Evolutionary conservation across 2,329 filamentous ascomycete species (phyloP).

Genomic region (Simplicillium sp.): DNA sequence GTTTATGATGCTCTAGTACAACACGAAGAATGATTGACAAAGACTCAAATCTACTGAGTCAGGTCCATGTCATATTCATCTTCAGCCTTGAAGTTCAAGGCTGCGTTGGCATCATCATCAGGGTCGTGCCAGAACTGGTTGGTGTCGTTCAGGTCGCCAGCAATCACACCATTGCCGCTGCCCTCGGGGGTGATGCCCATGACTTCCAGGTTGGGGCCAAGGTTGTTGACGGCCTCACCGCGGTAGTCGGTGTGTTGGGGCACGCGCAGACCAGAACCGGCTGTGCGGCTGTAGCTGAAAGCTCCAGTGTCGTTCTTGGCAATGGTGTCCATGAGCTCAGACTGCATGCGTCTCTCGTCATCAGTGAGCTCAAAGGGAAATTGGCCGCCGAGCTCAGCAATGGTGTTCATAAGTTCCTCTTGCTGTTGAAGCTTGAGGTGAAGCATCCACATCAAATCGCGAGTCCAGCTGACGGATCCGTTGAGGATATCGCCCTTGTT

Average conservation of each 20-base stretch:
- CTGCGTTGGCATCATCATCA: constrained; percentile 60
- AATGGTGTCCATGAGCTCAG: constrained; percentile 80
- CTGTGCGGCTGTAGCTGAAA: constrained; percentile 77
- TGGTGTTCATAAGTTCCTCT: constrained; percentile 70
- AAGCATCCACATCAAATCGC: constrained; percentile 95
- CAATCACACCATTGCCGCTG: constrained; percentile 17
- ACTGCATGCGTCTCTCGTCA: constrained; percentile 92
- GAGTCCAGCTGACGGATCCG: constrained; percentile 91
- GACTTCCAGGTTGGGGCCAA: constrained; percentile 23
- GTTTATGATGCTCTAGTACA: constrained; percentile 1
- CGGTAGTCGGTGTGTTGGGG: constrained; percentile 89
- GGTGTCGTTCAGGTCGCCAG: constrained; percentile 37
- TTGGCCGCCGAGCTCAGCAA: constrained; percentile 61
- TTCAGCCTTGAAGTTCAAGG: constrained; percentile 81
- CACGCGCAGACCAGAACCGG: constrained; percentile 79
- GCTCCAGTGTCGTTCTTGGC: constrained; percentile 65
- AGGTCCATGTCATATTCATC: constrained; percentile 86
- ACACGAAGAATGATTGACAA: background rate
- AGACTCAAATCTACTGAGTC: constrained; percentile 25
- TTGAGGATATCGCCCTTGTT: constrained; percentile 99
- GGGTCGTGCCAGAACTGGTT: constrained; percentile 58
- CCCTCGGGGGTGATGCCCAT: constrained; percentile 28
- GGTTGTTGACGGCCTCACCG: constrained; percentile 60
- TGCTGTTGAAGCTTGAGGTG: constrained; percentile 85
- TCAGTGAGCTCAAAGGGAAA: constrained; percentile 80